These are phyloP conservation scores for Papiliotrema terrestris DNA, from an alignment of 1,284 basidiomycete genomes.

Conservation along the genomic window DNA sequence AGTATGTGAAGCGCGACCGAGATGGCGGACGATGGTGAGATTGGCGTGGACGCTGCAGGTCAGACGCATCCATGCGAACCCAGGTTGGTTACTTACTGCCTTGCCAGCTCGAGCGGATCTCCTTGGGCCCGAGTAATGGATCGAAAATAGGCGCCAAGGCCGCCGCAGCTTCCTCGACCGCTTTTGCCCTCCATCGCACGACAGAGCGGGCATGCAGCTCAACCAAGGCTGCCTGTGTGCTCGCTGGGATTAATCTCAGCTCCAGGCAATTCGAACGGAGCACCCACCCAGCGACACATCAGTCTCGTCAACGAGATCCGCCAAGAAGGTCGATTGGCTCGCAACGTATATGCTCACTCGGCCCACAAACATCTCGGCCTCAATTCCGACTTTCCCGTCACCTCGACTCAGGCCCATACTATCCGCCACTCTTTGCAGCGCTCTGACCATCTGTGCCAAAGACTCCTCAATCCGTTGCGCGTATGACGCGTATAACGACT, in stretches of 20 bases:
- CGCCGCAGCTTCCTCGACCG: conserved; percentile 18
- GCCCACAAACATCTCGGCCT: conserved; percentile 43
- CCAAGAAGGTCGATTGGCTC: conserved; percentile 27
- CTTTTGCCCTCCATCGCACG: conserved; percentile 23
- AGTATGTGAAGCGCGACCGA: conserved; percentile 35
- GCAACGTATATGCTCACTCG: conserved; percentile 41
- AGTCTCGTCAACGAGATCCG: conserved; percentile 20
- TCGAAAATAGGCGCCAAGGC: conserved; percentile 28
- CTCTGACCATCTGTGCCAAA: conserved; percentile 23
- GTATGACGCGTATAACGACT: conserved; percentile 22
- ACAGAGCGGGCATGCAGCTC: conserved; percentile 29
- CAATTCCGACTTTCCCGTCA: conserved; percentile 26
- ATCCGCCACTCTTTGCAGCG: conserved; percentile 29
- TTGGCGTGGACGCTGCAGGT: conserved; percentile 20
- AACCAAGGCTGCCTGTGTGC: conserved; percentile 14
- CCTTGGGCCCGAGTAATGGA: conserved; percentile 15
- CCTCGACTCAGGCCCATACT: conserved; percentile 16
- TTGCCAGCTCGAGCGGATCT: conserved; percentile 36
- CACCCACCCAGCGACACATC: conserved; percentile 19
- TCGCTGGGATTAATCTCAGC: background rate
- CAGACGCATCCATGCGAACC: background rate
- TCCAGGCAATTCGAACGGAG: background rate
- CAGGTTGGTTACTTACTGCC: conserved; percentile 9
- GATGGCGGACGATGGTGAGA: conserved; percentile 25
- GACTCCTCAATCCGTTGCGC: conserved; percentile 15